Percentiles rank a stretch among this genome's conserved stretches.
These are phyloP conservation scores for Cyclostephanos invisitatus DNA, from an alignment of 108 stramenopile species.

Conservation along the genomic window DNA sequence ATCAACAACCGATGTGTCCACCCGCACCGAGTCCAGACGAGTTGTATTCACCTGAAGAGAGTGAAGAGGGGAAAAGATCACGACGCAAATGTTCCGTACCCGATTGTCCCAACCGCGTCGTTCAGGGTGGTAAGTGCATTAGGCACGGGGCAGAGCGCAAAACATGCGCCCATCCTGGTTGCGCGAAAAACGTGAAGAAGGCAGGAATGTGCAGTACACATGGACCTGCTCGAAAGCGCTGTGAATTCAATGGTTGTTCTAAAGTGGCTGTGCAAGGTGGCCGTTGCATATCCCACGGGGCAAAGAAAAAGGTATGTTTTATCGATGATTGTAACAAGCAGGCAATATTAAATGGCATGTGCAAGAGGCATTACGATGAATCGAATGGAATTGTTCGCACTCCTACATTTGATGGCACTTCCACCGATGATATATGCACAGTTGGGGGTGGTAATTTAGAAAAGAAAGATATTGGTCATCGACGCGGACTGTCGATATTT, in stretches of 20 bases:
- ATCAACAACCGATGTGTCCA: not conserved
- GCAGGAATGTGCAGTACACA: slow-evolving; percentile 85
- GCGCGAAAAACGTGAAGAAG: slow-evolving; percentile 87
- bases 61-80: slow-evolving; percentile 57
- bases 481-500: slow-evolving; percentile 39
- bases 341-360: slow-evolving; percentile 85
- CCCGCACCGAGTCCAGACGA: not conserved
- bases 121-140: slow-evolving; percentile 88
- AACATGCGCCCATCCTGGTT: slow-evolving; percentile 78
- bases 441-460: slow-evolving; percentile 5
- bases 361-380: slow-evolving; percentile 88
- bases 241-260: slow-evolving; percentile 64
- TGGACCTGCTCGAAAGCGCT: slow-evolving; percentile 84
- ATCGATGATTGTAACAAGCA: slow-evolving; percentile 75
- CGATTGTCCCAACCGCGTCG: slow-evolving; percentile 81
- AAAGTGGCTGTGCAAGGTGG: slow-evolving; percentile 91
- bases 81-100: slow-evolving; percentile 81
- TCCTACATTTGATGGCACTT: slow-evolving; percentile 10
- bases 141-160: slow-evolving; percentile 86
- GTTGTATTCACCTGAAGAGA: slow-evolving; percentile 10
- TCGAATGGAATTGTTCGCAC: slow-evolving; percentile 26
- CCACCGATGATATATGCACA: not conserved
- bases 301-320: slow-evolving; percentile 84
- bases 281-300: slow-evolving; percentile 87
- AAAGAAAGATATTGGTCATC: slow-evolving; percentile 13